A percentile compares a stretch with the other conserved stretches of the same genome.
Conservation (phyloP, 1,284 basidiomycete species). For the Cutaneotrichosporon mucoides region DNA sequence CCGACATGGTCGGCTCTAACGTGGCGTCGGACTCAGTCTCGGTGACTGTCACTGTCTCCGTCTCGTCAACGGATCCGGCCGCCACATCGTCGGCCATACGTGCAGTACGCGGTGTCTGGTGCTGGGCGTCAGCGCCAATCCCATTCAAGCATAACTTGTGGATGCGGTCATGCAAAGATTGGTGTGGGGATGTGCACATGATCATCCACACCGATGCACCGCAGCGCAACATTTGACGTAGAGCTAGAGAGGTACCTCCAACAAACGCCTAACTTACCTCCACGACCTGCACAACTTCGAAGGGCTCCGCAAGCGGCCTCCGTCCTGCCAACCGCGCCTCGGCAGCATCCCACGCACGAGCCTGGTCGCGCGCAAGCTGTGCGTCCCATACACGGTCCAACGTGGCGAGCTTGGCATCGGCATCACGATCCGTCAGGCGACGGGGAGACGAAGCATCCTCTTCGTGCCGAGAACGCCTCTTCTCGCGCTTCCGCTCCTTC, state of each 20-base stretch:
- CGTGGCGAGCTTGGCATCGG: background rate
- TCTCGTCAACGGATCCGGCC: background rate
- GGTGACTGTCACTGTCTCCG: background rate
- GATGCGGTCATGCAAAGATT: too few relatives aligned
- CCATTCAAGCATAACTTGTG: background rate
- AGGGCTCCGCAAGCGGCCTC: background rate
- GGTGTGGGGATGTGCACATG: too few relatives aligned
- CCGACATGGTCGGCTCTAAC: background rate
- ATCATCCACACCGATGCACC: too few relatives aligned
- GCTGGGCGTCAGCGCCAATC: background rate
- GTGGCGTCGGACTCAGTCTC: background rate
- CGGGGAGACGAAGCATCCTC: too few relatives aligned
- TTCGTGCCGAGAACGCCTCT: background rate
- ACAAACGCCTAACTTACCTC: background rate
- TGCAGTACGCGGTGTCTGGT: background rate
- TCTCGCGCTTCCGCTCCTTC: background rate
- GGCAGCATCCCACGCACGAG: constrained; percentile 2
- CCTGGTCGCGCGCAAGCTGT: background rate
- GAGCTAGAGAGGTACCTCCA: background rate
- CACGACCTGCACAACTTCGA: constrained; percentile 2
- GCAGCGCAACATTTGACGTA: background rate
- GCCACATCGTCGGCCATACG: too few relatives aligned
- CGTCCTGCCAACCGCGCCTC: background rate
- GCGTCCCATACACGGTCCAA: constrained; percentile 2
- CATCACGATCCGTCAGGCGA: background rate